These are phyloP conservation scores for Avena eriantha DNA, from an alignment of 176 grass and related monocot genomes.

Conservation along the genomic window DNA sequence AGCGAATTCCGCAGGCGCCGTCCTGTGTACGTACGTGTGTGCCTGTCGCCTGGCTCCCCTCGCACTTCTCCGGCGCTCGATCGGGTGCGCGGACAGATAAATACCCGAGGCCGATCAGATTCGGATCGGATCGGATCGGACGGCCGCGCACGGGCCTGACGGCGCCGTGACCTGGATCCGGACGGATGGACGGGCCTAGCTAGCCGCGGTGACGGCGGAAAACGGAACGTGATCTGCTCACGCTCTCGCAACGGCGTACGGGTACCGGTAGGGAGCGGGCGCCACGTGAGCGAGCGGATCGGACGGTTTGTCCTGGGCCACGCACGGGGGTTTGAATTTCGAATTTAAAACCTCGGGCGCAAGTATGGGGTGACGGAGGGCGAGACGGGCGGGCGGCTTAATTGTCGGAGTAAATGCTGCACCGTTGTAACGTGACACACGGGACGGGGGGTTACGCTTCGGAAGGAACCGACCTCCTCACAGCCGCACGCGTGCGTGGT, in stretches of 20 bases:
- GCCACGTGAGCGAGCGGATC: conserved; percentile 9
- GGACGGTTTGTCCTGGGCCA: not conserved
- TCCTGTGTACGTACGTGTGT: no score
- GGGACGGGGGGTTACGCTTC: not conserved
- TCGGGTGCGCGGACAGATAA: conserved; percentile 1
- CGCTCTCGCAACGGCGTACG: not conserved
- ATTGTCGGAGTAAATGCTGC: conserved; percentile 33
- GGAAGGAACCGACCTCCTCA: no score
- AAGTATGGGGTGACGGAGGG: not conserved
- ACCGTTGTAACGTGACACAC: conserved; percentile 16
- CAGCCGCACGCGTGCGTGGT: not conserved
- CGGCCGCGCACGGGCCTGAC: not conserved
- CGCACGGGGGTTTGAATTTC: conserved; percentile 10
- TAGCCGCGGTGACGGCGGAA: not conserved
- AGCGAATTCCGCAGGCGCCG: no score
- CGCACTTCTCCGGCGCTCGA: not conserved
- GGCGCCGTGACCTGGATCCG: conserved; percentile 16
- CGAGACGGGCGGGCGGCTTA: not conserved
- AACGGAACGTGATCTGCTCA: not conserved
- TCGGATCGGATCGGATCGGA: conserved; percentile 28
- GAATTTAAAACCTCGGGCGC: conserved; percentile 32
- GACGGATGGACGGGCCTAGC: not conserved
- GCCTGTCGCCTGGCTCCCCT: not conserved
- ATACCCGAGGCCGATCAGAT: not conserved
- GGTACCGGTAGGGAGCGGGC: not conserved